A percentile compares a stretch with the other conserved stretches of the same genome.
These are phyloP conservation scores for Amoeboaphelidium occidentale DNA, from an alignment of 371 early-diverging fungal species.

Conservation along the genomic window DNA sequence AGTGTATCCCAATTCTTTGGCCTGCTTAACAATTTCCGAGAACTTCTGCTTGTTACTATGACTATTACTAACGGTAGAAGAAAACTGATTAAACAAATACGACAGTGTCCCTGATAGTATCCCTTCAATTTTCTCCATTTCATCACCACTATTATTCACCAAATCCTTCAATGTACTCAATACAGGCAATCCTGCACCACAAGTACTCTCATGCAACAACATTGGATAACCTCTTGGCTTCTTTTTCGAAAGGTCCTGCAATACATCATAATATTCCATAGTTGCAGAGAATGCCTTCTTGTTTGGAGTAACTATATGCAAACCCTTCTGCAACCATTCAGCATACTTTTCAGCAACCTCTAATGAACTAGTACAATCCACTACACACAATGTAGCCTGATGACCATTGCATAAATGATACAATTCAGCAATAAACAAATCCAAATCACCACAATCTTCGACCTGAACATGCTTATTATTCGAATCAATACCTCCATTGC, in stretches of 20 bases:
- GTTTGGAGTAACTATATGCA: constrained; percentile 87
- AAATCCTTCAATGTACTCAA: constrained; percentile 65
- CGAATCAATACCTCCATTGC: no score
- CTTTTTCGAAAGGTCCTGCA: background rate
- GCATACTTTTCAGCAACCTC: constrained; percentile 55
- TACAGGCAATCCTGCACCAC: constrained; percentile 92
- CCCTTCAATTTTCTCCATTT: constrained; percentile 71
- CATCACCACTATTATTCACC: constrained; percentile 61
- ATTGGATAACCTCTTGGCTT: background rate
- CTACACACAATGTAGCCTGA: no score
- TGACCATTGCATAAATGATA: no score
- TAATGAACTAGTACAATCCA: constrained; percentile 78
- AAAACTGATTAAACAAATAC: constrained; percentile 86
- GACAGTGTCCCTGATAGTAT: constrained; percentile 87
- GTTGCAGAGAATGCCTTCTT: constrained; percentile 79
- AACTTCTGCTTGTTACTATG: constrained; percentile 26
- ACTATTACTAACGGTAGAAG: constrained; percentile 14
- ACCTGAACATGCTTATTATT: no score
- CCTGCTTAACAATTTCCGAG: constrained; percentile 63
- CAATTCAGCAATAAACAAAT: no score
- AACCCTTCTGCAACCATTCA: constrained; percentile 38
- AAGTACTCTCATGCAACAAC: constrained; percentile 59
- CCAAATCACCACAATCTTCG: no score
- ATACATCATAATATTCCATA: constrained; percentile 4
- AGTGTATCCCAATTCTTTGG: constrained; percentile 81